phyloP scores from a whole-genome alignment of 73 alveolate genomes.

The Paramecium octaurelia region DNA sequence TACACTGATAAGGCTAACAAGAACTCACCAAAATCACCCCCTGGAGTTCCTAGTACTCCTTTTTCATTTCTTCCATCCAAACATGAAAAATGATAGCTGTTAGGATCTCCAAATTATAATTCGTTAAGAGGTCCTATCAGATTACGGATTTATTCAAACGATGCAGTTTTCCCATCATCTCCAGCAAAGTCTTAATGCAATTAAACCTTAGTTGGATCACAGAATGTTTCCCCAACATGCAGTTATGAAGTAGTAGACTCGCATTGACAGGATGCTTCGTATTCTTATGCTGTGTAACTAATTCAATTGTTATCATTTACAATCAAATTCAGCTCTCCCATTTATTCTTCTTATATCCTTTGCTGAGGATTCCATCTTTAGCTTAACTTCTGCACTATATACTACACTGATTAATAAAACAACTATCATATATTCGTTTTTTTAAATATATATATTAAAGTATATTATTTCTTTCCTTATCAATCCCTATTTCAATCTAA shows the following conservation, averaged over 20 bases:
- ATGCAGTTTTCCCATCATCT: constrained; percentile 61
- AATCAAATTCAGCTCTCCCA: constrained; percentile 49
- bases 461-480: background rate
- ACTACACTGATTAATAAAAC: background rate
- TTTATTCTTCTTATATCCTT: constrained; percentile 13
- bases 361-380: background rate
- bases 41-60: constrained; percentile 73
- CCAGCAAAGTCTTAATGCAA: constrained; percentile 72
- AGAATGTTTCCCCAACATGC: constrained; percentile 63
- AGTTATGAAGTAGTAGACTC: constrained; percentile 38
- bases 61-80: constrained; percentile 75
- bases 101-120: constrained; percentile 64
- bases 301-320: background rate
- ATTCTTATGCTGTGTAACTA: constrained; percentile 17
- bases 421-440: background rate
- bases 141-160: constrained; percentile 65
- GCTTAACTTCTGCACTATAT: background rate
- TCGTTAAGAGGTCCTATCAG: constrained; percentile 57
- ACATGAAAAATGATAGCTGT: constrained; percentile 67
- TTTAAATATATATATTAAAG: background rate
- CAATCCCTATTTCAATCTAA: background rate
- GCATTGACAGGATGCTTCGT: constrained; percentile 53
- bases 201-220: constrained; percentile 65
- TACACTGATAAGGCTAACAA: constrained; percentile 69
- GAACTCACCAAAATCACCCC: constrained; percentile 88